Conservation (phyloP, 805 yeast genomes). For the Wickerhamiella australiensis region DNA sequence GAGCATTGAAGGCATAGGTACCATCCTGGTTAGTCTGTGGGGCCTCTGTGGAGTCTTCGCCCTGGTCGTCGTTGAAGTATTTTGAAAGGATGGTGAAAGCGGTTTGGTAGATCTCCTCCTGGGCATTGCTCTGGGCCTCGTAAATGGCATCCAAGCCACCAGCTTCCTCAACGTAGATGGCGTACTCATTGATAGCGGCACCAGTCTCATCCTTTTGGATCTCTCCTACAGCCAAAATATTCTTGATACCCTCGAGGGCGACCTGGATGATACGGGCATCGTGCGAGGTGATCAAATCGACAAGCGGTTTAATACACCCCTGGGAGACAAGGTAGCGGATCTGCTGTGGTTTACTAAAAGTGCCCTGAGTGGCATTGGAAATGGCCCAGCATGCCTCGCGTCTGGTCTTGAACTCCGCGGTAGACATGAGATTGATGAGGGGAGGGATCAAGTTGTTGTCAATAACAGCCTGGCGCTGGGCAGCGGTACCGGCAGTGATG, state of each 20-base stretch:
- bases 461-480: slow-evolving; percentile 93
- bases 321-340: slow-evolving; percentile 84
- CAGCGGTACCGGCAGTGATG: slow-evolving; percentile 93
- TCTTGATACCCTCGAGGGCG: slow-evolving; percentile 87
- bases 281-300: slow-evolving; percentile 78
- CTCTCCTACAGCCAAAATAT: slow-evolving; percentile 89
- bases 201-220: slow-evolving; percentile 71
- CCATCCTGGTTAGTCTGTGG: slow-evolving; percentile 71
- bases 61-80: slow-evolving; percentile 54
- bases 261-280: slow-evolving; percentile 90
- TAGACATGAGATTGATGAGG: slow-evolving; percentile 58
- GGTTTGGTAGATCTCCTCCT: slow-evolving; percentile 84
- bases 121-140: slow-evolving; percentile 82
- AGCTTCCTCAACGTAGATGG: slow-evolving; percentile 89
- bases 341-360: slow-evolving; percentile 81
- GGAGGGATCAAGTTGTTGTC: slow-evolving; percentile 91
- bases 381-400: slow-evolving; percentile 99
- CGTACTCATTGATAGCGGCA: slow-evolving; percentile 65
- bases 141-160: slow-evolving; percentile 96
- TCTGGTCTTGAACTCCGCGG: slow-evolving; percentile 89
- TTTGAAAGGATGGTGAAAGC: slow-evolving; percentile 83
- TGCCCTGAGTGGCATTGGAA: slow-evolving; percentile 95
- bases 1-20: slow-evolving; percentile 68
- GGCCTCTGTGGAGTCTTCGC: slow-evolving; percentile 53
- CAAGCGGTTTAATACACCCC: slow-evolving; percentile 94